Conservation (phyloP, 257 asterid genomes). For the Salvia hispanica region DNA sequence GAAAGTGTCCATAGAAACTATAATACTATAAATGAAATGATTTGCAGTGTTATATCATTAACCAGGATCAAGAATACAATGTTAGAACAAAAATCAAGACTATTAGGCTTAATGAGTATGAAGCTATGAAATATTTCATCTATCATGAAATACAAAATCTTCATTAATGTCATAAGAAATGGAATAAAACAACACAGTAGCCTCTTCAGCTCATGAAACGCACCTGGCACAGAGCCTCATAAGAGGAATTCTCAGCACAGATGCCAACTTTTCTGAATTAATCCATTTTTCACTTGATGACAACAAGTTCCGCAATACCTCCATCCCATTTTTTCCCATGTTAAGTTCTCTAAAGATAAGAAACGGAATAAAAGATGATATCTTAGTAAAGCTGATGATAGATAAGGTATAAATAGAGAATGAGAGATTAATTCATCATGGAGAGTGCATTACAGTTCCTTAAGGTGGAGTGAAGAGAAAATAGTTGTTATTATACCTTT, state of each 20-base stretch:
- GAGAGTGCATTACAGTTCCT: neutral
- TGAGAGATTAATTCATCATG: conserved; percentile 2
- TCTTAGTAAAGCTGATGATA: conserved; percentile 20
- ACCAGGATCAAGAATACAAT: neutral
- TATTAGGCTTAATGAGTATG: neutral
- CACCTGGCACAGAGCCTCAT: conserved; percentile 94
- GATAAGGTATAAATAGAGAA: neutral
- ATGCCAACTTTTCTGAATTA: conserved; percentile 49
- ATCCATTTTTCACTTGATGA: conserved; percentile 67
- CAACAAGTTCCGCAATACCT: conserved; percentile 62
- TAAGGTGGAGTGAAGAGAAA: neutral
- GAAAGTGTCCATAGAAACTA: neutral
- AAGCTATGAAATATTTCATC: no score
- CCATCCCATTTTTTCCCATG: conserved; percentile 61
- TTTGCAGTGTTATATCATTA: neutral
- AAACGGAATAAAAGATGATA: conserved; percentile 27
- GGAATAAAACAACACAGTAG: neutral
- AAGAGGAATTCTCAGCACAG: conserved; percentile 56
- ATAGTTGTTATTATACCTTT: neutral
- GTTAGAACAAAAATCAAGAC: neutral
- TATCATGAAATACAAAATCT: no score
- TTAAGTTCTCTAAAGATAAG: conserved; percentile 53
- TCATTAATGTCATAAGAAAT: neutral
- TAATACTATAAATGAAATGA: neutral
- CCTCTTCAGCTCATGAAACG: conserved; percentile 22